Evolutionary conservation across 805 yeast species (phyloP).

Genomic region (Wickerhamomyces tratensis): DNA sequence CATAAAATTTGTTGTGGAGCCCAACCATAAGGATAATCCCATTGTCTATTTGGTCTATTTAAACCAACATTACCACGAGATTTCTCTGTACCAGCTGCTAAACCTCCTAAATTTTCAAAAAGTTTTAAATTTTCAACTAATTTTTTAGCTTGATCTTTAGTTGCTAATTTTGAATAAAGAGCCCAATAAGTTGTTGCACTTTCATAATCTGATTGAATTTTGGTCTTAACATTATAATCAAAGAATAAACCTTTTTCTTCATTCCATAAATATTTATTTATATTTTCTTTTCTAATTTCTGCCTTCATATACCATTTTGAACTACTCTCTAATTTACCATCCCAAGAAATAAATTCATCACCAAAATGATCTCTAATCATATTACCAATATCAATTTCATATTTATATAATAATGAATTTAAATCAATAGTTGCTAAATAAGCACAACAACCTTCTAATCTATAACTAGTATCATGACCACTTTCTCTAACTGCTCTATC

Average conservation of each 20-base stretch:
- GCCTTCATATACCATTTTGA: constrained; percentile 59
- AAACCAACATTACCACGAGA: constrained; percentile 66
- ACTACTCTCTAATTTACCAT: constrained; percentile 33
- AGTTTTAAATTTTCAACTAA: constrained; percentile 54
- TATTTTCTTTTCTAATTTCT: constrained; percentile 35
- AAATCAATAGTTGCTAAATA: constrained; percentile 85
- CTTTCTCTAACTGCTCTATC: constrained; percentile 94
- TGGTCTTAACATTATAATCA: constrained; percentile 65
- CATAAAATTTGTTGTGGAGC: constrained; percentile 96
- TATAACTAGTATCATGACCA: constrained; percentile 90
- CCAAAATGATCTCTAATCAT: constrained; percentile 48
- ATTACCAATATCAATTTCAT: constrained; percentile 75
- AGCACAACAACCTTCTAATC: constrained; percentile 87
- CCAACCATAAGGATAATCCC: constrained; percentile 99
- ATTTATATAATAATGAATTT: constrained; percentile 78
- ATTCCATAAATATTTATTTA: constrained; percentile 76
- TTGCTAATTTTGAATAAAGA: constrained; percentile 71
- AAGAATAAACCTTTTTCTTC: constrained; percentile 68
- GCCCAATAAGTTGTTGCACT: constrained; percentile 92
- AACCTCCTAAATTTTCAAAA: constrained; percentile 83
- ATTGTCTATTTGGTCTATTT: constrained; percentile 80
- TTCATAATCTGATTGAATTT: constrained; percentile 55
- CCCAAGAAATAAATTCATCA: constrained; percentile 31
- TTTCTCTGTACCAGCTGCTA: constrained; percentile 71
- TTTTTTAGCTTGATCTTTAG: constrained; percentile 55